Conservation (phyloP, 345 rosid genomes). For the Eucalyptus globulus region DNA sequence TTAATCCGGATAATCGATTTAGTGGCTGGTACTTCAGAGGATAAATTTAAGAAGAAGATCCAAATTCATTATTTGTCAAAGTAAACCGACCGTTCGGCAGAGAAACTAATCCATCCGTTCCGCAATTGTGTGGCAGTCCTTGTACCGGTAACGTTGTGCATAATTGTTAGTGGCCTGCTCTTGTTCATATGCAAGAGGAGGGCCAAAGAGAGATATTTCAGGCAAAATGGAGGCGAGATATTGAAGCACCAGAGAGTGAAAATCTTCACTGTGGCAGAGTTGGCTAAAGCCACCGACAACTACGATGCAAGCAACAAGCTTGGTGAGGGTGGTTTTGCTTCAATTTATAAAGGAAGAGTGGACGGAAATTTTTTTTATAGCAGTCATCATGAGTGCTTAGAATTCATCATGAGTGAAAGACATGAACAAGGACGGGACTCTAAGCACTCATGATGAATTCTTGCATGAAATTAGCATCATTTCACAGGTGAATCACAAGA, state of each 20-base stretch:
- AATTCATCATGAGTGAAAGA: too few species aligned
- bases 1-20: not conserved
- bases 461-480: too few species aligned
- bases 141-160: not conserved
- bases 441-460: too few species aligned
- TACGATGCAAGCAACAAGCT: not conserved
- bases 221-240: not conserved
- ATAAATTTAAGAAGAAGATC: not conserved
- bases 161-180: not conserved
- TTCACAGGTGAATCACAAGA: too few species aligned
- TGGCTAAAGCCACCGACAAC: not conserved
- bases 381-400: too few species aligned
- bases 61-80: not conserved
- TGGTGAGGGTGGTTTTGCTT: not conserved
- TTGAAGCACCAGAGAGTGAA: not conserved
- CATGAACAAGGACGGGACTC: too few species aligned
- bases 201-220: not conserved
- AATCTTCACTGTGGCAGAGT: not conserved
- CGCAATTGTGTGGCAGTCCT: not conserved
- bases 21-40: not conserved
- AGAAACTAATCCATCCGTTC: not conserved
- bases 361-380: too few species aligned
- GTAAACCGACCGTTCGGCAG: not conserved
- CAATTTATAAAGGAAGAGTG: not conserved
- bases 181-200: not conserved